Base-by-base conservation (phyloP, 2,329 filamentous ascomycete species). In the Exophiala xenobiotica region DNA sequence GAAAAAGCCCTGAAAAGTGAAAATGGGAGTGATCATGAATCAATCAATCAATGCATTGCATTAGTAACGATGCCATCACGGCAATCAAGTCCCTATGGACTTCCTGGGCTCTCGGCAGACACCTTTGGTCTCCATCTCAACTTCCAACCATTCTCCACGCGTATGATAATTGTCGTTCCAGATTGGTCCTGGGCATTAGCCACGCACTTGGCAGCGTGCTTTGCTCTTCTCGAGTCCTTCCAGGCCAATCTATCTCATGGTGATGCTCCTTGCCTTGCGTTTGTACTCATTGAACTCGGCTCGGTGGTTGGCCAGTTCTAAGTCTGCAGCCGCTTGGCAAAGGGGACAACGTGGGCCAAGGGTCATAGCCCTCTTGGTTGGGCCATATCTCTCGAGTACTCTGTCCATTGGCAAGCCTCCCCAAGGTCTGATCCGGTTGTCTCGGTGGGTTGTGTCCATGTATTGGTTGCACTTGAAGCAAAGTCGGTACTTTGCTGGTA, bases 391-490 rank as follows among this genome's bases (percentile, higher is more conserved):
- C 12, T 33, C 18, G 5, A 56, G 46, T n/a, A 37, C 11, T 7
- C 19, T 12, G 11, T 35, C 31, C n/a, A 5, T 18, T 2, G 27
- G 31, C 20, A 43, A 27, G 26, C 57, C 57, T 49, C 51, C 57
- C 57, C 57, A 59, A 4, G 6, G 6, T 12, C 53, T 50, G 3
- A 4, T n/a, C n/a, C n/a, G 6, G 9, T 49, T 51, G 40, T 39
- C 27, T 11, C 19, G 31, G n/a, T 55, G 23, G 7, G 11, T 29
- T 1, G 22, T 19, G 27, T 55, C 43, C 33, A 59, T 44, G 37
- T 51, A 60, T 9, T 51, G 42, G 31, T 47, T 22, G 46, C 59
- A 61, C 6, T 19, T 40, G 44, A 55, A 61, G 44, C 59, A 61
- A 19, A 61, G 57, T 12, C 49, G 56, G 24, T 53, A 54, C 20